These are phyloP conservation scores for Barnettozyma botsteinii DNA, from an alignment of 805 yeast species.

Conservation along the genomic window DNA sequence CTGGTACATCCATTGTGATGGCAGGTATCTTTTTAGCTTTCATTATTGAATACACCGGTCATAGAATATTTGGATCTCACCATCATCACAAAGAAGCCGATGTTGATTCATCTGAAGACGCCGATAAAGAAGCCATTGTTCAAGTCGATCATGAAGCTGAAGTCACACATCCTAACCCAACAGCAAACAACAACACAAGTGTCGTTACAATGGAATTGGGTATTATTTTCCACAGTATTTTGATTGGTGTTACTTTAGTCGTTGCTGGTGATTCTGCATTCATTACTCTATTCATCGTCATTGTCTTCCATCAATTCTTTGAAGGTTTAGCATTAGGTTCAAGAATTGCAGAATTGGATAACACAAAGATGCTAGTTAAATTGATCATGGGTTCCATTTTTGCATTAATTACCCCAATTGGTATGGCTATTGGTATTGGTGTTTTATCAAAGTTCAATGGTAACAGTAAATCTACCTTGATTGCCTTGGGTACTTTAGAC, in stretches of 20 bases:
- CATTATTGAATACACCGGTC: slow-evolving; percentile 13
- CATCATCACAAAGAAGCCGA: not conserved
- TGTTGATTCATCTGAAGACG: not conserved
- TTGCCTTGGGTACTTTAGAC: slow-evolving; percentile 65
- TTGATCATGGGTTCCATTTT: slow-evolving; percentile 45
- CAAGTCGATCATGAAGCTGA: slow-evolving; percentile 3
- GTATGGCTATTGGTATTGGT: slow-evolving; percentile 73
- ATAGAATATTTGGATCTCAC: slow-evolving; percentile 8
- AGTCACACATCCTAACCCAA: not conserved
- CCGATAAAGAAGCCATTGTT: slow-evolving; percentile 1
- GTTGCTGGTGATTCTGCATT: slow-evolving; percentile 67
- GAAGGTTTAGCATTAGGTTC: slow-evolving; percentile 86
- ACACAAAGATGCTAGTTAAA: slow-evolving; percentile 38
- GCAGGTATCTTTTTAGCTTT: slow-evolving; percentile 18
- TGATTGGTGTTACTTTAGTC: slow-evolving; percentile 70
- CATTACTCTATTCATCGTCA: slow-evolving; percentile 56
- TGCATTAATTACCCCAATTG: slow-evolving; percentile 60
- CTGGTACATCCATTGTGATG: slow-evolving; percentile 18
- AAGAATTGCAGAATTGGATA: slow-evolving; percentile 47
- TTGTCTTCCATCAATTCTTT: slow-evolving; percentile 67
- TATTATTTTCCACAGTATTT: slow-evolving; percentile 71
- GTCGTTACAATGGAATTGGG: slow-evolving; percentile 66
- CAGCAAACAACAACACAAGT: slow-evolving; percentile 13
- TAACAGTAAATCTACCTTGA: slow-evolving; percentile 48
- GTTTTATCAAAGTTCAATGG: slow-evolving; percentile 56